phyloP scores from a whole-genome alignment of 2,329 filamentous ascomycete species.

The Alternaria brassicicola region DNA sequence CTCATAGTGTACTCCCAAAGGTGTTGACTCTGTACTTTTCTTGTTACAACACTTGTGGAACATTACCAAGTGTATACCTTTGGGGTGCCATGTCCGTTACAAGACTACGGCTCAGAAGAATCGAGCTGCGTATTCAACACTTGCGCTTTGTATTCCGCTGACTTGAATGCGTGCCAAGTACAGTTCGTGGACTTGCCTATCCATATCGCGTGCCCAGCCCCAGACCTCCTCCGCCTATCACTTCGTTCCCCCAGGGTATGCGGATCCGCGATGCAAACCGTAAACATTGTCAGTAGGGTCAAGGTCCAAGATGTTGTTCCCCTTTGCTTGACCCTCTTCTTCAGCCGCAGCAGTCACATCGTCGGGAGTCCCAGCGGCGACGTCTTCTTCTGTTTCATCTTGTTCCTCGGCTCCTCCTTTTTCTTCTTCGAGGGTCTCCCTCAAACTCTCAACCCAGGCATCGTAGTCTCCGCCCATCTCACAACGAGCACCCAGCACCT shows the following conservation, averaged over 20 bases:
- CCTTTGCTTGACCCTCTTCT: background rate
- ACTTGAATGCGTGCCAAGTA: too few species aligned
- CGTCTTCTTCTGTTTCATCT: background rate
- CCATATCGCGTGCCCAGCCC: too few species aligned
- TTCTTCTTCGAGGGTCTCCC: conserved; percentile 28
- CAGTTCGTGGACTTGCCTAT: too few species aligned
- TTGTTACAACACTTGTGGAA: background rate
- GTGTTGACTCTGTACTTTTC: background rate
- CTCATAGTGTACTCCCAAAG: too few species aligned
- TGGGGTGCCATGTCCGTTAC: too few species aligned
- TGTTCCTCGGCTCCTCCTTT: conserved; percentile 4
- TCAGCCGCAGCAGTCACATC: background rate
- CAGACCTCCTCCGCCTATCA: background rate
- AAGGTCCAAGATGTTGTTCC: too few species aligned
- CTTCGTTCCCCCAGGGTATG: background rate
- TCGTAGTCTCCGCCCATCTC: conserved; percentile 25
- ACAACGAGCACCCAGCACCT: conserved; percentile 23
- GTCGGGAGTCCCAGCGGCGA: background rate
- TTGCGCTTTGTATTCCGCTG: too few species aligned
- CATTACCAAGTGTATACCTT: too few species aligned
- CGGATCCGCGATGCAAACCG: background rate
- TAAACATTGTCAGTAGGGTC: background rate
- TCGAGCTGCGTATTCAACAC: too few species aligned
- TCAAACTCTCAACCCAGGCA: conserved; percentile 31
- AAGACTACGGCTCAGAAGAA: too few species aligned